Evolutionary conservation across 73 alveolate species (phyloP).

Genomic region (Paramecium bursaria): DNA sequence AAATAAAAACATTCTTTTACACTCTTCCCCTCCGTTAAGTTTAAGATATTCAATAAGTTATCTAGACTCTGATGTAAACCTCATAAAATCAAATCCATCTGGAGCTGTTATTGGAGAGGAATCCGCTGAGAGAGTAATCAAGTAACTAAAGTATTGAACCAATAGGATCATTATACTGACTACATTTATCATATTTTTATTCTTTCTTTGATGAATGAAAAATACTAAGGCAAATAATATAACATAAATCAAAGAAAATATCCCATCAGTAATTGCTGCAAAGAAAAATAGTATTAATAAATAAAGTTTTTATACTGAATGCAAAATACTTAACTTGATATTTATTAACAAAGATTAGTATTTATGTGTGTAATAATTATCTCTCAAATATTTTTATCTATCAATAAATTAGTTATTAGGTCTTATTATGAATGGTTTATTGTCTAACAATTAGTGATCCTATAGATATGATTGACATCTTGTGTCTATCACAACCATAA

Average conservation of each 20-base stretch:
- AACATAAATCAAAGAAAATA: constrained; percentile 2
- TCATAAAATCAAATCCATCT: constrained; percentile 13
- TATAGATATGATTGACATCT: too few species aligned
- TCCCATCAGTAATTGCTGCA: constrained; percentile 49
- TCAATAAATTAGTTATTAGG: too few species aligned
- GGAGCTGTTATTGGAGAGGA: constrained; percentile 36
- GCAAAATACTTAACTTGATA: not conserved
- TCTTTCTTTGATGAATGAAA: constrained; percentile 16
- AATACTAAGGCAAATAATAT: constrained; percentile 40
- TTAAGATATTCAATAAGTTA: constrained; percentile 12
- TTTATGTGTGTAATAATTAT: constrained; percentile 37
- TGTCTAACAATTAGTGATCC: too few species aligned
- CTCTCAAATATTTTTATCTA: constrained; percentile 34
- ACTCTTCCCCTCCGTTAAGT: constrained; percentile 1
- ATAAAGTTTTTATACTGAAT: constrained; percentile 34
- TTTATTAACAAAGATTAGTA: constrained; percentile 6
- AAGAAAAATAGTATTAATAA: constrained; percentile 18
- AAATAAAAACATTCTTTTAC: constrained; percentile 39
- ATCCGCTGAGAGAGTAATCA: constrained; percentile 21
- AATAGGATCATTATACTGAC: constrained; percentile 41
- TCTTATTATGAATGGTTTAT: not conserved
- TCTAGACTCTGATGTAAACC: not conserved
- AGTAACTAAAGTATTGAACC: constrained; percentile 10
- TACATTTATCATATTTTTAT: not conserved
- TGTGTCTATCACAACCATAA: too few species aligned